phyloP scores from a whole-genome alignment of 805 yeast species.

The Priceomyces medius region DNA sequence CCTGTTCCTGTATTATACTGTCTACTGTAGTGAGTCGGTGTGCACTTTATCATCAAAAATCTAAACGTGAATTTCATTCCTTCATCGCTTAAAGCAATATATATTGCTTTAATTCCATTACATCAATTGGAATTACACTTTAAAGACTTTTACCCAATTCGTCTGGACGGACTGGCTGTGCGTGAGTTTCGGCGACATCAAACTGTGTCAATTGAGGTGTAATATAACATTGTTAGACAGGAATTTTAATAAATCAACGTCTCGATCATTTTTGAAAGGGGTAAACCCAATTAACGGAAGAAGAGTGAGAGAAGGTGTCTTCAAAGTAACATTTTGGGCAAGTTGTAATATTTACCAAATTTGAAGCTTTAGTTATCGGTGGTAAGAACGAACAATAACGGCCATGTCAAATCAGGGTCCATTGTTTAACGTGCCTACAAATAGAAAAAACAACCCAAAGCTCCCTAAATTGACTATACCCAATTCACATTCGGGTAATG shows the following conservation, averaged over 20 bases:
- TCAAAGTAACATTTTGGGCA: no score
- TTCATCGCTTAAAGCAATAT: neutral
- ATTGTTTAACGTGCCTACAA: conserved; percentile 35
- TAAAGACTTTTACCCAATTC: neutral
- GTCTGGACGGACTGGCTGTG: neutral
- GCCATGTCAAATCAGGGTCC: conserved; percentile 20
- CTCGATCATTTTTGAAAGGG: no score
- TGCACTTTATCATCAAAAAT: no score
- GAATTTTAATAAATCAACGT: no score
- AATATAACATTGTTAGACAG: neutral
- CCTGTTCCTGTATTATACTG: no score
- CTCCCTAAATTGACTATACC: conserved; percentile 31
- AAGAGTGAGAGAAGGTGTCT: no score
- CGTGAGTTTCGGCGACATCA: neutral
- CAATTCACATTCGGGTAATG: conserved; percentile 6
- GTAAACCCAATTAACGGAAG: no score
- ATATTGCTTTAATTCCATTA: neutral
- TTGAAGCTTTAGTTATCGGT: no score
- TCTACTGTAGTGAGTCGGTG: no score
- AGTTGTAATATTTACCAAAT: no score
- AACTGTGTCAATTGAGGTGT: neutral
- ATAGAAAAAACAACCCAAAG: conserved; percentile 20
- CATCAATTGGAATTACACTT: neutral
- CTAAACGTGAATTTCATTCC: neutral
- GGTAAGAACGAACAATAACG: neutral